Base-by-base conservation (phyloP, 208 protist genomes). In the Crithidia brevicula region DNA sequence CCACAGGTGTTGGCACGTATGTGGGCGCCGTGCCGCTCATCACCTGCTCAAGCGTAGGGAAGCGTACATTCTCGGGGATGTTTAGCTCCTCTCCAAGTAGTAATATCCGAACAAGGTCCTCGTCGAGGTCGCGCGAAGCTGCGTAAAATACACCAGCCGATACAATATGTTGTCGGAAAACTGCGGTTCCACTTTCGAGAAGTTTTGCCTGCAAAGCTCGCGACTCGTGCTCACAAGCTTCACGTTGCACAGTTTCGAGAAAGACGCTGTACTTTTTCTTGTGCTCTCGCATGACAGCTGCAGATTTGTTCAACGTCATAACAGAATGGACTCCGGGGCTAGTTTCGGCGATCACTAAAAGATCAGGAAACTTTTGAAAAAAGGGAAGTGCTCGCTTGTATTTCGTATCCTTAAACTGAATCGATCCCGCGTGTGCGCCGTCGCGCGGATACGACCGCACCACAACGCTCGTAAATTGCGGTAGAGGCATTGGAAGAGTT, bases 331-430 rank as follows among this genome's bases (percentile, higher is more conserved):
- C 72, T 11, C 81, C 82, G 30, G 79, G 77, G 10, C 50, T 80
- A 20, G 60, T 54, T 68, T 92, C 86, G 9, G 56, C 36, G 46
- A 95, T 69, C 18, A 46, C 81, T 11, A 95, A 23, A 11, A 82
- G 51, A 15, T 92, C 82, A 11, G 49, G 52, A 38, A 78, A 68
- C 9, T 40, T 45, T 40, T 67, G 31, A 43, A 91, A 80, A 68
- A 82, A 92, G 0, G 65, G 20, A 28, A 95, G 69, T 4, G 79
- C 74, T 13, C 84, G 88, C 64, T 92, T 95, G 76, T 88, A 79
- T 52, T 63, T 79, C 20, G 89, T 95, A 22, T 83, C 51, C 54
- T 89, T 88, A 62, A 92, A 86, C 61, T 91, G 74, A 72, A 92
- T 76, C 4, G 69, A 50, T 11, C 51, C 45, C 16, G 68, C 38